Evolutionary conservation across 495 filamentous ascomycete genomes (phyloP).

Genomic region (Hypoxylon rickii): DNA sequence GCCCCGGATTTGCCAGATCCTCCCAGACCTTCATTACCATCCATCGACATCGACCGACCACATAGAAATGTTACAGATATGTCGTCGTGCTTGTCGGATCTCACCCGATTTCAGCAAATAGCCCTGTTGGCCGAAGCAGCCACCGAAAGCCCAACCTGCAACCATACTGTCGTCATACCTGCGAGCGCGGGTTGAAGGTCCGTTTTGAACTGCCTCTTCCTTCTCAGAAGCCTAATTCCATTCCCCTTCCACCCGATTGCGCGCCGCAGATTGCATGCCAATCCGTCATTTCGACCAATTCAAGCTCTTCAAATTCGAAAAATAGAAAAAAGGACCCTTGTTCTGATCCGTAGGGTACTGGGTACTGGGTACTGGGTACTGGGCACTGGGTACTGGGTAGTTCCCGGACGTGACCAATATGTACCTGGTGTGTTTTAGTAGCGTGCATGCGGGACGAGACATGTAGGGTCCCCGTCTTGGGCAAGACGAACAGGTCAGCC

Average conservation of each 20-base stretch:
- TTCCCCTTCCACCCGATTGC: conserved; percentile 24
- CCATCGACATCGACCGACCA: background rate
- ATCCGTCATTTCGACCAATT: conserved; percentile 23
- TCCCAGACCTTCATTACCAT: conserved; percentile 6
- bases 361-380: too few relatives aligned
- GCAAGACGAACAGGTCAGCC: too few relatives aligned
- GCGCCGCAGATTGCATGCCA: conserved; percentile 15
- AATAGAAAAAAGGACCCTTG: too few relatives aligned
- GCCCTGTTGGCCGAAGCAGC: conserved; percentile 9
- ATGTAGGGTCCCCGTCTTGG: too few relatives aligned
- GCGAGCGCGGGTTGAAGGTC: conserved; percentile 12
- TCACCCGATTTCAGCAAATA: conserved; percentile 19
- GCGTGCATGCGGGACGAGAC: too few relatives aligned
- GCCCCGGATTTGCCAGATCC: conserved; percentile 32
- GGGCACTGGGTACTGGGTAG: too few relatives aligned
- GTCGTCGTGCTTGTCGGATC: conserved; percentile 28
- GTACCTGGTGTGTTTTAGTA: too few relatives aligned
- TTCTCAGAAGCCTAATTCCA: conserved; percentile 29
- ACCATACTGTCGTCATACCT: conserved; percentile 35
- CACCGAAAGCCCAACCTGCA: conserved; percentile 25
- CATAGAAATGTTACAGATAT: background rate
- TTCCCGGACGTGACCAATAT: too few relatives aligned
- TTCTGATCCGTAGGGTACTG: conserved; percentile 17
- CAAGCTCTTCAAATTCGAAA: conserved; percentile 2
- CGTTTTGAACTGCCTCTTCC: conserved; percentile 24